Percentiles rank a stretch among this genome's conserved stretches.
Conservation (phyloP, 306 rosid genomes). For the Cucumis melo region DNA sequence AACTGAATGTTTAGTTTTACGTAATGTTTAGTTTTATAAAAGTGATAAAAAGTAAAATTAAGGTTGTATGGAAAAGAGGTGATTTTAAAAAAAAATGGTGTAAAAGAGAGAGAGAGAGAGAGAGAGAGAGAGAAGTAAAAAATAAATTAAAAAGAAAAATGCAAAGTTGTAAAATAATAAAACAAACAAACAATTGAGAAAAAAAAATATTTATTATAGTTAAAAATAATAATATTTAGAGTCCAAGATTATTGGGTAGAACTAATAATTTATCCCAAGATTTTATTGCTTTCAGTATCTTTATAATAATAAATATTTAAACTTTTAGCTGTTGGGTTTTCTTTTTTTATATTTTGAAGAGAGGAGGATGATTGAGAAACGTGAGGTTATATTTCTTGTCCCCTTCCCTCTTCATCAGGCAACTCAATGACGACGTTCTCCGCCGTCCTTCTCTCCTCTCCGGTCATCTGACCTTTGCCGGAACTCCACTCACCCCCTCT, state of each 20-base stretch:
- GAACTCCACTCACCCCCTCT: neutral
- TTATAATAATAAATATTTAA: neutral
- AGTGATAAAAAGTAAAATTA: neutral
- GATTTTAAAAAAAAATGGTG: neutral
- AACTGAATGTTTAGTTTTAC: too few species aligned
- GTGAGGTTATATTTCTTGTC: constrained; percentile 7
- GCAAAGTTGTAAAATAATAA: neutral
- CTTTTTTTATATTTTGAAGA: neutral
- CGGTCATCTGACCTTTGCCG: neutral
- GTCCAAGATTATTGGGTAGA: neutral
- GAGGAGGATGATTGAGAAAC: constrained; percentile 3
- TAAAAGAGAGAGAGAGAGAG: neutral
- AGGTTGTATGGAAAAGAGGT: neutral
- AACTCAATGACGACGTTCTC: neutral
- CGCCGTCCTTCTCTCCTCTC: neutral
- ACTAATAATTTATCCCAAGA: neutral
- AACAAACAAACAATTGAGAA: neutral
- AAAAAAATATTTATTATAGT: neutral
- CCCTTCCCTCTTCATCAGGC: neutral
- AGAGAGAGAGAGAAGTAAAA: neutral
- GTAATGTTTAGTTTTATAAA: neutral
- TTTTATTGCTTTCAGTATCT: neutral
- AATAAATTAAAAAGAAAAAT: neutral
- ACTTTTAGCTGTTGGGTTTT: neutral
- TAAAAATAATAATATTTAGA: neutral